Evolutionary conservation across 148 eudicot species (phyloP).

Genomic region (Talinum fruticosum): DNA sequence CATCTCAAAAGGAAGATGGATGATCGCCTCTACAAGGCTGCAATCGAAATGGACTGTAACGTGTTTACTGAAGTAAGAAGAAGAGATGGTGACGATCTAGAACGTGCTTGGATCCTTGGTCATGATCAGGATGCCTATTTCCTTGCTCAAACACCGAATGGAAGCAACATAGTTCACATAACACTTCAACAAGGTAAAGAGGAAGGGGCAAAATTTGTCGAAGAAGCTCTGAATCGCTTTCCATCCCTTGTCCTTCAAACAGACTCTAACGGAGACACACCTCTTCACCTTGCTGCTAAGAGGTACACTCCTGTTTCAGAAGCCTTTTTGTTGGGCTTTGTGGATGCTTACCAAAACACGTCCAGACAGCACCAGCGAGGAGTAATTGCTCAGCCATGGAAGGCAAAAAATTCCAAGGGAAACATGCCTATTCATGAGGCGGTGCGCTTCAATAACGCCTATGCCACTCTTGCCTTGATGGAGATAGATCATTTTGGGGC

Average conservation of each 20-base stretch:
- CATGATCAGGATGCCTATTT: conserved; percentile 4
- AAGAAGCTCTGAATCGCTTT: conserved; percentile 6
- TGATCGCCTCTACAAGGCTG: conserved; percentile 1
- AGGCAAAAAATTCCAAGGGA: not conserved
- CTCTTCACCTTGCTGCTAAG: conserved; percentile 23
- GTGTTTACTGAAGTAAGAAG: not conserved
- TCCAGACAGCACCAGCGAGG: not conserved
- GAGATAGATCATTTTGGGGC: not conserved
- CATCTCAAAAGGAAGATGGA: not conserved
- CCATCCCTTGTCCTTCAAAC: conserved; percentile 11
- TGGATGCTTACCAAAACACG: not conserved
- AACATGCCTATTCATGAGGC: not conserved
- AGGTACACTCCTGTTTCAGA: not conserved
- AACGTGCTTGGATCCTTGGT: not conserved
- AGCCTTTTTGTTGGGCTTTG: not conserved
- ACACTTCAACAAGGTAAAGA: conserved; percentile 6
- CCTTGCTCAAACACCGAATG: conserved; percentile 8
- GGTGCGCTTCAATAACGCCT: not conserved
- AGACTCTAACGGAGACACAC: conserved; percentile 21
- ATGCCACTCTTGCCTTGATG: not conserved
- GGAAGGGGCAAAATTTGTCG: not conserved
- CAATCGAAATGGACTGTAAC: not conserved
- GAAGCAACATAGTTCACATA: conserved; percentile 22
- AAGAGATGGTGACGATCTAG: not conserved
- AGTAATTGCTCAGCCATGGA: not conserved